Evolutionary conservation across 345 rosid genomes (phyloP).

Genomic region (Arabidopsis suecica): DNA sequence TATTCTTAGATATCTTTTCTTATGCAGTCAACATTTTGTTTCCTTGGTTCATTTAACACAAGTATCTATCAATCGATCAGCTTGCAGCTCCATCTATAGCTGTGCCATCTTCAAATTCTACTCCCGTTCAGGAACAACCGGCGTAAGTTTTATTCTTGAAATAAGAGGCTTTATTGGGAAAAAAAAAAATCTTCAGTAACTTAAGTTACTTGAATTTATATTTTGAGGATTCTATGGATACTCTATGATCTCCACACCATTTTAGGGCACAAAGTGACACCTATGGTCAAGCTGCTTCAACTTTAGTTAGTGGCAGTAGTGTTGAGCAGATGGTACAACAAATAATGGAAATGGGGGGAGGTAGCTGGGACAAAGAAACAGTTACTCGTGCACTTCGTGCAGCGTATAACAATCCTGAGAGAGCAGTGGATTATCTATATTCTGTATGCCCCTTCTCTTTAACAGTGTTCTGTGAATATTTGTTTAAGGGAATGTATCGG

Average conservation of each 20-base stretch:
- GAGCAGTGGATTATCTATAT: conserved; percentile 96
- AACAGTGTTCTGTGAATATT: conserved; percentile 6
- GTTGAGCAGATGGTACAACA: conserved; percentile 81
- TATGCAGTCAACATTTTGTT: conserved; percentile 13
- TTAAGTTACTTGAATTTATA: background rate
- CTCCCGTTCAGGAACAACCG: conserved; percentile 53
- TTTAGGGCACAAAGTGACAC: conserved; percentile 60
- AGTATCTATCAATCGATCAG: conserved; percentile 11
- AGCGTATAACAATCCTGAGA: conserved; percentile 95
- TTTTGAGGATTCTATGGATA: background rate
- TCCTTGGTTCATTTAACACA: conserved; percentile 14
- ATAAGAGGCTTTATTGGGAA: conserved; percentile 7
- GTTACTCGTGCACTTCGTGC: conserved; percentile 95
- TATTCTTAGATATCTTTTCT: conserved; percentile 11
- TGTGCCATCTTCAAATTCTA: conserved; percentile 45
- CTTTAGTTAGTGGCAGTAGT: conserved; percentile 70
- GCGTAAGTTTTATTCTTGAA: conserved; percentile 48
- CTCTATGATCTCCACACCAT: background rate
- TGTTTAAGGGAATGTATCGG: background rate
- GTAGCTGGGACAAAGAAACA: conserved; percentile 93
- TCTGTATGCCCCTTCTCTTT: conserved; percentile 57
- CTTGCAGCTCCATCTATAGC: conserved; percentile 44
- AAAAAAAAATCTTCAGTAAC: background rate
- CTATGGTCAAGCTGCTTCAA: conserved; percentile 88
- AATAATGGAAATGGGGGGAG: conserved; percentile 95